phyloP scores from a whole-genome alignment of 1,284 basidiomycete genomes.

The Volvariella surrecta region DNA sequence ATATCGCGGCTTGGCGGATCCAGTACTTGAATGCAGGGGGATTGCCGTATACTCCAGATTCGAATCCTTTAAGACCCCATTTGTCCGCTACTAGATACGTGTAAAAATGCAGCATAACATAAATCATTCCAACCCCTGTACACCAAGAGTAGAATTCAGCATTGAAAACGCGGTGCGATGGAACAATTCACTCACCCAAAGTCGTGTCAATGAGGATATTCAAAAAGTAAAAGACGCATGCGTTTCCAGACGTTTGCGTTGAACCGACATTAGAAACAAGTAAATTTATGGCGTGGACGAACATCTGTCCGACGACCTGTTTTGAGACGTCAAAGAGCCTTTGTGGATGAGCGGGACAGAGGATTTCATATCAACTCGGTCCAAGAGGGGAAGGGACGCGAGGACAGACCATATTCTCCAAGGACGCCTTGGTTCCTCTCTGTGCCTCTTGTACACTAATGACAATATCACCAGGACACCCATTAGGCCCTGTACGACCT shows the following conservation, averaged over 20 bases:
- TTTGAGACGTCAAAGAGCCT: conserved; percentile 89
- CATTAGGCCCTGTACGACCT: conserved; percentile 80
- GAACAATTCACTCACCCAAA: conserved; percentile 47
- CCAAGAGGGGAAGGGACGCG: conserved; percentile 4
- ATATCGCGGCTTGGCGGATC: conserved; percentile 80
- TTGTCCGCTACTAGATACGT: conserved; percentile 64
- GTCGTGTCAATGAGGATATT: conserved; percentile 95
- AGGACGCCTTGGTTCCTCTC: conserved; percentile 77
- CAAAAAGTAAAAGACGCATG: conserved; percentile 89
- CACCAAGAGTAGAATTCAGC: not conserved
- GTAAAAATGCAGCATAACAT: conserved; percentile 63
- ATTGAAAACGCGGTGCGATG: not conserved
- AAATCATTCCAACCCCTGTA: conserved; percentile 80
- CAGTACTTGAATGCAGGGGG: conserved; percentile 72
- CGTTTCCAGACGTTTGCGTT: conserved; percentile 62
- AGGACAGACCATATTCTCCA: conserved; percentile 84
- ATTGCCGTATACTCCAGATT: conserved; percentile 82
- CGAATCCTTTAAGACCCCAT: conserved; percentile 67
- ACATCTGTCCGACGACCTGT: conserved; percentile 87
- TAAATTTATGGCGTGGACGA: conserved; percentile 85
- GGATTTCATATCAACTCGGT: conserved; percentile 4
- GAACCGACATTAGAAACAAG: conserved; percentile 70
- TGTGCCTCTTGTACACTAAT: conserved; percentile 82
- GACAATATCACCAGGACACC: conserved; percentile 82
- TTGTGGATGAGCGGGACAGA: conserved; percentile 6